Evolutionary conservation across 2,329 filamentous ascomycete species (phyloP).

Genomic region (Colletotrichum sp.): DNA sequence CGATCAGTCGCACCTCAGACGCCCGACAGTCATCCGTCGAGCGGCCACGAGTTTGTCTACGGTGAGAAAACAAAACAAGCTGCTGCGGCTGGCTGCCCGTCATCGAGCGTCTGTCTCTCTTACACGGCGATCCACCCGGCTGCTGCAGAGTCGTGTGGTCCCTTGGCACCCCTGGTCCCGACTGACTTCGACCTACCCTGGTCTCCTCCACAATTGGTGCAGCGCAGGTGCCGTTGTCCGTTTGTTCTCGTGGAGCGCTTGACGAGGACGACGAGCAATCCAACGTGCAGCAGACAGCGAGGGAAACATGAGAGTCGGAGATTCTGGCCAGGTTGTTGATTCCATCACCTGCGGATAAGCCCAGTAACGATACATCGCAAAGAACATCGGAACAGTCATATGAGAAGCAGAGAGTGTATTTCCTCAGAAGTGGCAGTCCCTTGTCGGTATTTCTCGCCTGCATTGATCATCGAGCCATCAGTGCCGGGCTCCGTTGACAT

Average conservation of each 20-base stretch:
- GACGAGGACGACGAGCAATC: neutral
- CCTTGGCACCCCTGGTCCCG: neutral
- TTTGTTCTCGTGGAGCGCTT: neutral
- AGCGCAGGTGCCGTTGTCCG: neutral
- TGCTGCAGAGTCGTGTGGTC: constrained; percentile 14
- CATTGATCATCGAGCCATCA: neutral
- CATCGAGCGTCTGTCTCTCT: constrained; percentile 6
- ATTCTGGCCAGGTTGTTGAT: neutral
- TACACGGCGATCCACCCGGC: constrained; percentile 9
- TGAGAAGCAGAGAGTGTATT: neutral
- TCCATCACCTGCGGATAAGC: neutral
- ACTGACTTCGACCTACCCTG: neutral
- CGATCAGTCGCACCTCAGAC: neutral
- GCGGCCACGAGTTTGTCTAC: neutral
- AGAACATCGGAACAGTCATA: neutral
- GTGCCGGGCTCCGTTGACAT: neutral
- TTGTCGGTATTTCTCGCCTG: neutral
- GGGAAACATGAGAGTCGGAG: neutral
- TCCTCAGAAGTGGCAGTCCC: neutral
- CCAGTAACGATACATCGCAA: neutral
- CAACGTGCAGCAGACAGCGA: neutral
- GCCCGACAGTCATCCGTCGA: neutral
- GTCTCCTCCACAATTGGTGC: neutral
- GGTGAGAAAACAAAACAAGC: neutral
- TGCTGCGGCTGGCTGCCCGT: constrained; percentile 3